phyloP scores from a whole-genome alignment of 495 filamentous ascomycete species.

The Monascus purpureus region DNA sequence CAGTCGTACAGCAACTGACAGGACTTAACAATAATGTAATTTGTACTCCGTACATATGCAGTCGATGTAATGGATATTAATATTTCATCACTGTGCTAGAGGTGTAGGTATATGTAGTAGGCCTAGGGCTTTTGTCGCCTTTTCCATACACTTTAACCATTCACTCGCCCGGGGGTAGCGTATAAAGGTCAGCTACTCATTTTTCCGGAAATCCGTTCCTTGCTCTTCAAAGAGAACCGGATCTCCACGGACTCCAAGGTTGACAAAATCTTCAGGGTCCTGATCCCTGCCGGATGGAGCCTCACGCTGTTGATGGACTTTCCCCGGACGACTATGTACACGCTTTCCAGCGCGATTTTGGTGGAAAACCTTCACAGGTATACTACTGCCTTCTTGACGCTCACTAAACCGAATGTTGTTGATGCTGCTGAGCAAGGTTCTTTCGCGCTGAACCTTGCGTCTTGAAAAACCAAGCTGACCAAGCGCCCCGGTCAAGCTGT shows the following conservation, averaged over 20 bases:
- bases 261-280: conserved; percentile 59
- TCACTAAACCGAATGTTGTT: conserved; percentile 62
- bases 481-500: conserved; percentile 73
- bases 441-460: conserved; percentile 63
- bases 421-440: conserved; percentile 70
- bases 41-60: no score
- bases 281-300: conserved; percentile 47
- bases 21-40: no score
- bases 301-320: conserved; percentile 27
- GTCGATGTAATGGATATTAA: no score
- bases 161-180: no score
- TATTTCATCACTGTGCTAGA: no score
- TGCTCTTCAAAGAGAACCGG: conserved; percentile 58
- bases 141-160: no score
- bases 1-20: no score
- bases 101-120: no score
- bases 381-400: conserved; percentile 38
- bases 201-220: conserved; percentile 33
- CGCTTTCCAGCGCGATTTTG: conserved; percentile 51
- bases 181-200: no score
- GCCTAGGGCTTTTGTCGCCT: no score
- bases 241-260: conserved; percentile 74
- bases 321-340: conserved; percentile 22
- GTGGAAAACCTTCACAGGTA: conserved; percentile 60
- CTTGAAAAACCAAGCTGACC: conserved; percentile 70